A percentile compares a stretch with the other conserved stretches of the same genome.
Conservation (phyloP, 2,329 filamentous ascomycete genomes). For the Verticillium dahliae region DNA sequence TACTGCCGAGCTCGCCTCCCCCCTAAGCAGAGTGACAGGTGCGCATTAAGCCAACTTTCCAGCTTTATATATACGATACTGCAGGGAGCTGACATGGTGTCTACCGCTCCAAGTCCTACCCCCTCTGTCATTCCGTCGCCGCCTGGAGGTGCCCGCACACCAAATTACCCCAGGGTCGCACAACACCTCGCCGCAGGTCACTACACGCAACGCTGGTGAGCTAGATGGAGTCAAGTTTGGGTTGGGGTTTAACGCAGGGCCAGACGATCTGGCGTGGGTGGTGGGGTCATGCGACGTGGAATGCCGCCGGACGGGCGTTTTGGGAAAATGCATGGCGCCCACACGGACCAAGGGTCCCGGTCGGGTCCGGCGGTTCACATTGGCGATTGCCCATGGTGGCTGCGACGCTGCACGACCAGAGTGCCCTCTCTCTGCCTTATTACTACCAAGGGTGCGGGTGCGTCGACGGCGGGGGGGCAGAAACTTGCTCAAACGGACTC, state of each 20-base stretch:
- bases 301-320: background rate
- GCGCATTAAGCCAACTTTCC: too few relatives aligned
- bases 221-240: background rate
- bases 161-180: too few relatives aligned
- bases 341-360: background rate
- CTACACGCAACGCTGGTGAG: background rate
- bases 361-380: background rate
- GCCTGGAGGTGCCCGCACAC: too few relatives aligned
- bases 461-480: background rate
- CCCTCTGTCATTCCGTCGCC: too few relatives aligned
- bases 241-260: background rate
- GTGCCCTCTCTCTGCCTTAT: background rate
- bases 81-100: too few relatives aligned
- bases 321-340: background rate
- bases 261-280: background rate
- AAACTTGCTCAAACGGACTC: conserved; percentile 2
- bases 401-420: background rate
- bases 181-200: too few relatives aligned
- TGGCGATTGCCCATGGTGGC: background rate
- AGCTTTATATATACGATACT: too few relatives aligned
- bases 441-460: background rate
- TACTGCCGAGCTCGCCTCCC: too few relatives aligned
- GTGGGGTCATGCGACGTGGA: background rate
- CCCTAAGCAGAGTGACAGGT: too few relatives aligned
- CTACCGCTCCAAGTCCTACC: too few relatives aligned